Conservation (phyloP, 2,329 filamentous ascomycete species). For the Aspergillus sp. region DNA sequence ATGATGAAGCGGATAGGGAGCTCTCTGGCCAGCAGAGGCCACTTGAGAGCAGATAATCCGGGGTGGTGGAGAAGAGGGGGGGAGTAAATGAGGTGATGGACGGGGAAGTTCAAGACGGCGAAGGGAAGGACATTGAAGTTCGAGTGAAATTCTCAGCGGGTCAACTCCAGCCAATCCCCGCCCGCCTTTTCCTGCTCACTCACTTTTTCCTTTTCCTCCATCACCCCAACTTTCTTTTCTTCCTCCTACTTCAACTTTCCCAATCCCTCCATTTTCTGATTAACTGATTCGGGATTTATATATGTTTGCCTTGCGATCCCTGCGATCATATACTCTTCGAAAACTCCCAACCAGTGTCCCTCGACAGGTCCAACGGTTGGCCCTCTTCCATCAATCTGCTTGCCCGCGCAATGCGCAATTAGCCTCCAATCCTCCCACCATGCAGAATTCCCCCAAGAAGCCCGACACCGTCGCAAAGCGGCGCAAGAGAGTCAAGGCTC, state of each 20-base stretch:
- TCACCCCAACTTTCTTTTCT: slow-evolving; percentile 5
- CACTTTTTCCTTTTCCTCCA: slow-evolving; percentile 11
- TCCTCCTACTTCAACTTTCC: slow-evolving; percentile 2
- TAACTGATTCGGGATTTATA: background rate
- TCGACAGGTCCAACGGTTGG: slow-evolving; percentile 10
- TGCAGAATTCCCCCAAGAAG: slow-evolving; percentile 32
- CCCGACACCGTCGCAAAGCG: slow-evolving; percentile 28
- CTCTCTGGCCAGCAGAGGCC: slow-evolving; percentile 35
- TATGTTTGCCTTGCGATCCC: slow-evolving; percentile 15
- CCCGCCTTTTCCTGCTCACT: slow-evolving; percentile 20
- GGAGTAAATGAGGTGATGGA: slow-evolving; percentile 6
- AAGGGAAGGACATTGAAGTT: slow-evolving; percentile 14
- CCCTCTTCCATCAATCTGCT: slow-evolving; percentile 11
- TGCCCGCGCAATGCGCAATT: slow-evolving; percentile 24
- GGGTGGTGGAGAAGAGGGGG: slow-evolving; percentile 5
- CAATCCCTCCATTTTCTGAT: background rate
- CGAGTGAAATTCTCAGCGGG: slow-evolving; percentile 31
- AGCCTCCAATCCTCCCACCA: slow-evolving; percentile 21
- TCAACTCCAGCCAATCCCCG: slow-evolving; percentile 24
- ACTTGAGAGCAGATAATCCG: slow-evolving; percentile 16
- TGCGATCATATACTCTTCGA: slow-evolving; percentile 4
- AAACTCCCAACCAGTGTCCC: slow-evolving; percentile 5
- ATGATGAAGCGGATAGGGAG: slow-evolving; percentile 37
- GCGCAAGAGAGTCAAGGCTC: slow-evolving; percentile 54
- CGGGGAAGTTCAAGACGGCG: slow-evolving; percentile 11